These are phyloP conservation scores for Cryptococcus deneoformans DNA, from an alignment of 1,284 basidiomycete genomes.

Conservation along the genomic window DNA sequence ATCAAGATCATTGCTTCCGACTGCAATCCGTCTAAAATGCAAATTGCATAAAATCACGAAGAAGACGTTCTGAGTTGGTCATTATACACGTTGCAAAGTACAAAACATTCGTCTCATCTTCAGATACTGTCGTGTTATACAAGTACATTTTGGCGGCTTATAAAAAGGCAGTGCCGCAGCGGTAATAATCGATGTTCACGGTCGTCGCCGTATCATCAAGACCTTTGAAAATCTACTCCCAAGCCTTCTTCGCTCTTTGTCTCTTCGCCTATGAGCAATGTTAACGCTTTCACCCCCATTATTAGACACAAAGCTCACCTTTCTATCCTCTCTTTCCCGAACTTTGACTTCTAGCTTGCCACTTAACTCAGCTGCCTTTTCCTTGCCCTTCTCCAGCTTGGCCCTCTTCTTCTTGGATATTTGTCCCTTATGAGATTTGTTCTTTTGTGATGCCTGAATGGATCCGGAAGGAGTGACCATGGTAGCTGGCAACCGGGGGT, in stretches of 20 bases:
- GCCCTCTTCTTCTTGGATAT: slow-evolving; percentile 31
- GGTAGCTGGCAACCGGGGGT: slow-evolving; percentile 43
- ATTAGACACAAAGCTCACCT: slow-evolving; percentile 19
- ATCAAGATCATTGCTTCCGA: no score
- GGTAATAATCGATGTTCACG: no score
- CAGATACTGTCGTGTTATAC: no score
- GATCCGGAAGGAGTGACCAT: slow-evolving; percentile 39
- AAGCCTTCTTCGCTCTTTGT: slow-evolving; percentile 44
- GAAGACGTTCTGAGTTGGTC: no score
- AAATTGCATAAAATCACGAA: no score
- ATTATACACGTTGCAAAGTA: no score
- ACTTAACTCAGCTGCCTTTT: slow-evolving; percentile 35
- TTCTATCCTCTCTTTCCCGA: slow-evolving; percentile 37
- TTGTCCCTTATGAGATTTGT: slow-evolving; percentile 18
- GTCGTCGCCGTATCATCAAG: background rate
- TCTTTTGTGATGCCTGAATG: slow-evolving; percentile 31
- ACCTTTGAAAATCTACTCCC: slow-evolving; percentile 27
- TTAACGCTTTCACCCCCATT: background rate
- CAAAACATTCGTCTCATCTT: no score
- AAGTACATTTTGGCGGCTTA: no score
- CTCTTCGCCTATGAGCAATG: slow-evolving; percentile 29
- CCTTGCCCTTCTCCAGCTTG: slow-evolving; percentile 31
- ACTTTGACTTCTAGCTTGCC: slow-evolving; percentile 33
- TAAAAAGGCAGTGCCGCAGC: no score
- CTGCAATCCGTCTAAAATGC: no score